Evolutionary conservation across 1,284 basidiomycete species (phyloP), one percentile per base, ranked within the genome.

Genomic region (Puccinia novopanici): DNA sequence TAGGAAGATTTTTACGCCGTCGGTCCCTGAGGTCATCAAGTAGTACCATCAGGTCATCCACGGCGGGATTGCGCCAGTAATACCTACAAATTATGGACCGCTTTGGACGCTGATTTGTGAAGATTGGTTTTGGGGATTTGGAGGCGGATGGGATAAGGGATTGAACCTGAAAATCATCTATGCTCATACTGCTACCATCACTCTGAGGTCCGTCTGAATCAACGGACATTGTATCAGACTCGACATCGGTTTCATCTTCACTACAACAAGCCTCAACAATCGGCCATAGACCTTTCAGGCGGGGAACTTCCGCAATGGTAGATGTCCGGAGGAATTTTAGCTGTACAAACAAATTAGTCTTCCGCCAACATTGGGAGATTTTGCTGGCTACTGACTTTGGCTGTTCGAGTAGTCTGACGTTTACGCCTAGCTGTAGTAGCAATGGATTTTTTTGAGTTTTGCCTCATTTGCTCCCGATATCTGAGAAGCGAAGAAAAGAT

Each of bases 211-310:
- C n/a, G n/a, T n/a, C n/a, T n/a, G n/a, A n/a, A n/a, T n/a, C n/a
- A n/a, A n/a, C n/a, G n/a, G n/a, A n/a, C n/a, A n/a, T n/a, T n/a
- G n/a, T n/a, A n/a, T n/a, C n/a, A n/a, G n/a, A n/a, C 42, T 73
- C 19, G 15, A 17, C 50, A 73, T 73, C 71, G 2, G 71, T 55
- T 42, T 73, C 71, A 54, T 73, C 71, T n/a, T 73, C 45, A 50
- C 71, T 73, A 17, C 50, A 73, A 52, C 50, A 73, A 22, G 3
- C n/a, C 52, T 73, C 10, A 37, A 73, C 6, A 13, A 73, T 37
- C 42, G 50, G 52, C 17, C 55, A n/a, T 5, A 73, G 37, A 22
- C n/a, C 13, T 13, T 30, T 52, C 27, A 8, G 57, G 3, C 24
- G 34, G 5, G 24, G 71, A 52, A n/a, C n/a, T n/a, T n/a, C n/a